These are phyloP conservation scores for Telopea speciosissima DNA, from an alignment of 177 flowering plant species.

Conservation along the genomic window DNA sequence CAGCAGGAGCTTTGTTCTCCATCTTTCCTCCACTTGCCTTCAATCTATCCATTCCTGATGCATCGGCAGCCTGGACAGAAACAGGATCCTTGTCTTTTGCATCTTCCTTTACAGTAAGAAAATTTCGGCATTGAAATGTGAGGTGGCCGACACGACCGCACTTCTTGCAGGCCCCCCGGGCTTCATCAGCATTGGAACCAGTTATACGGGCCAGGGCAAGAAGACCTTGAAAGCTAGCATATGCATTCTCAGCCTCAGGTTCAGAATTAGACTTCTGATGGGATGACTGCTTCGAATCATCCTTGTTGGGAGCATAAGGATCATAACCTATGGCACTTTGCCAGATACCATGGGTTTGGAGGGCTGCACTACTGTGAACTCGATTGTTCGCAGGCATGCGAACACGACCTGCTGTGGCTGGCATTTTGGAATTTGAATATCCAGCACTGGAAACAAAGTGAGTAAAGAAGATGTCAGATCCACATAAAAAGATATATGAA, in stretches of 20 bases:
- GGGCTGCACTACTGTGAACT: slow-evolving; percentile 98
- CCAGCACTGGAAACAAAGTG: not conserved
- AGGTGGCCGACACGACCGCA: slow-evolving; percentile 97
- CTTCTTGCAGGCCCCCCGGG: slow-evolving; percentile 90
- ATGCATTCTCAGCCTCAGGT: slow-evolving; percentile 81
- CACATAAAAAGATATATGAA: too few species aligned
- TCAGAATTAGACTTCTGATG: slow-evolving; percentile 31
- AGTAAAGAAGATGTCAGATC: not conserved
- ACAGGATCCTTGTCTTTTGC: slow-evolving; percentile 48
- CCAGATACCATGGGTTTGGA: slow-evolving; percentile 99
- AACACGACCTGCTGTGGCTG: slow-evolving; percentile 99
- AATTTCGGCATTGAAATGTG: slow-evolving; percentile 83
- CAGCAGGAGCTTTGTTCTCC: slow-evolving; percentile 22
- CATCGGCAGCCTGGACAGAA: slow-evolving; percentile 36
- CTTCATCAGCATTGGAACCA: slow-evolving; percentile 71
- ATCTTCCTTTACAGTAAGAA: slow-evolving; percentile 73
- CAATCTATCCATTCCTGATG: slow-evolving; percentile 50
- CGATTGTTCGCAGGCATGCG: slow-evolving; percentile 99
- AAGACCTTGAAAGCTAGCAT: slow-evolving; percentile 84
- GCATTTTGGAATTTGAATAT: slow-evolving; percentile 52
- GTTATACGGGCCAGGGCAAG: slow-evolving; percentile 91
- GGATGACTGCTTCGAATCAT: slow-evolving; percentile 45
- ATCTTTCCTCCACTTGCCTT: slow-evolving; percentile 31
- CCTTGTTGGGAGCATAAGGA: slow-evolving; percentile 91
- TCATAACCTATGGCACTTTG: slow-evolving; percentile 97